Conservation (phyloP, 2,329 filamentous ascomycete genomes). For the Claviceps quebecensis region DNA sequence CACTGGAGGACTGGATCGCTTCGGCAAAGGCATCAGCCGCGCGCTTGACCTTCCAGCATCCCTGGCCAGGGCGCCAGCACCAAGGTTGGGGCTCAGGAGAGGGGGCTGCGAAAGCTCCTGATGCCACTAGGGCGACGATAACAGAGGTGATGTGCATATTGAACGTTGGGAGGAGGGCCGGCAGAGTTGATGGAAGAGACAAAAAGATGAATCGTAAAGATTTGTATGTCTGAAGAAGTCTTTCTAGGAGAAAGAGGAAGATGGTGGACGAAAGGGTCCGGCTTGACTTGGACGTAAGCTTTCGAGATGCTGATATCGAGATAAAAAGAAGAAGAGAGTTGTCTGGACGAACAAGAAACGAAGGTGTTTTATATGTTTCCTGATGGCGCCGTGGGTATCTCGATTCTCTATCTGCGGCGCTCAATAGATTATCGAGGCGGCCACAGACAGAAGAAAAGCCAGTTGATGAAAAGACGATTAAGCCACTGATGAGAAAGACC, state of each 20-base stretch:
- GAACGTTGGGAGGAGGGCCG: neutral
- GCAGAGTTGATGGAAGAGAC: neutral
- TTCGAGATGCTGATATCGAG: too few relatives aligned
- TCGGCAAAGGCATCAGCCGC: constrained; percentile 9
- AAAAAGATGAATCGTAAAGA: neutral
- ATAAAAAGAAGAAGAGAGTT: too few relatives aligned
- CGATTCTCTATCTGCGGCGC: too few relatives aligned
- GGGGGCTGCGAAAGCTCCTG: constrained; percentile 19
- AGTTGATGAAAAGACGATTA: too few relatives aligned
- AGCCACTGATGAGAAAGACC: too few relatives aligned
- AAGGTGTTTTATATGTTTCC: too few relatives aligned
- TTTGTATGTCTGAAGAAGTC: too few relatives aligned
- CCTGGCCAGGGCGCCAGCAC: constrained; percentile 16
- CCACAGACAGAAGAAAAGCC: too few relatives aligned
- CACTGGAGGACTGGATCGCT: constrained; percentile 13
- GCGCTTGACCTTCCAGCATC: constrained; percentile 15
- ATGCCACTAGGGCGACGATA: constrained; percentile 26
- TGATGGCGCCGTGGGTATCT: too few relatives aligned
- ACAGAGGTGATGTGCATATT: constrained; percentile 10
- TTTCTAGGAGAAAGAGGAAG: neutral
- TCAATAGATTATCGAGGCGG: too few relatives aligned
- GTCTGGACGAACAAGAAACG: too few relatives aligned
- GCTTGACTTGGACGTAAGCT: too few relatives aligned
- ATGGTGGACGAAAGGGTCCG: neutral
- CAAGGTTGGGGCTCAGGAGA: constrained; percentile 6